These are phyloP conservation scores for Kwoniella shandongensis DNA, from an alignment of 768 basidiomycete genomes.

Conservation along the genomic window DNA sequence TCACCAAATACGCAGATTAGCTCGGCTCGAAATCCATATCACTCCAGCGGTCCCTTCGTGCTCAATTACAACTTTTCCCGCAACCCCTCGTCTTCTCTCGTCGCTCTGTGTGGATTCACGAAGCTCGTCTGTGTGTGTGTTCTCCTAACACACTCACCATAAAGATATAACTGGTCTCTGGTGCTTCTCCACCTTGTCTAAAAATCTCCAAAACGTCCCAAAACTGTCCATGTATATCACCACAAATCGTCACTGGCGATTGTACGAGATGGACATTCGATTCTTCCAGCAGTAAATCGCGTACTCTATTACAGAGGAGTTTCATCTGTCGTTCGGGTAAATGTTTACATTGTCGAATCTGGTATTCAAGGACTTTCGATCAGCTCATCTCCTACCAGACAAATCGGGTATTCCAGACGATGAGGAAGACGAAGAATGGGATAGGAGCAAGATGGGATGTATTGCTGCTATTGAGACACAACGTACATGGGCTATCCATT, in stretches of 20 bases:
- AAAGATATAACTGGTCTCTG: slow-evolving; percentile 99
- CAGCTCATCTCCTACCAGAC: too few relatives aligned
- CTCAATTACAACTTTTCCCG: slow-evolving; percentile 2
- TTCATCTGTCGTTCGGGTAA: slow-evolving; percentile 55
- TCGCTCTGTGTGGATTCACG: background rate
- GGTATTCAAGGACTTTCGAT: too few relatives aligned
- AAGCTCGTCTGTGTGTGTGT: too few relatives aligned
- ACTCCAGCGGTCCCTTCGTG: background rate
- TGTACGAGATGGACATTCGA: slow-evolving; percentile 57
- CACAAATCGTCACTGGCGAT: slow-evolving; percentile 59
- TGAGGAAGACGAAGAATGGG: too few relatives aligned
- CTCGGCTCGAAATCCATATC: slow-evolving; percentile 3
- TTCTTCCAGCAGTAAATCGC: slow-evolving; percentile 56
- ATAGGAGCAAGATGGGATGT: too few relatives aligned
- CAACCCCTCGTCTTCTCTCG: background rate
- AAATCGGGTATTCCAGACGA: too few relatives aligned
- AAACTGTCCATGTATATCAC: slow-evolving; percentile 99
- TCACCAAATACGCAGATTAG: background rate
- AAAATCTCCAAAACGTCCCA: slow-evolving; percentile 94
- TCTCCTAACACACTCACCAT: slow-evolving; percentile 66
- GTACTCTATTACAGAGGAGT: slow-evolving; percentile 52
- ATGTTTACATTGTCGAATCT: slow-evolving; percentile 55
- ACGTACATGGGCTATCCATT: slow-evolving; percentile 53
- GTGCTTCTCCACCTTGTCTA: slow-evolving; percentile 96
- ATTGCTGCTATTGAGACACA: too few relatives aligned